Percentiles rank a stretch among this genome's conserved stretches.
Evolutionary conservation across 2,329 filamentous ascomycete genomes (phyloP).

Genomic region (Aureobasidium uvarum): DNA sequence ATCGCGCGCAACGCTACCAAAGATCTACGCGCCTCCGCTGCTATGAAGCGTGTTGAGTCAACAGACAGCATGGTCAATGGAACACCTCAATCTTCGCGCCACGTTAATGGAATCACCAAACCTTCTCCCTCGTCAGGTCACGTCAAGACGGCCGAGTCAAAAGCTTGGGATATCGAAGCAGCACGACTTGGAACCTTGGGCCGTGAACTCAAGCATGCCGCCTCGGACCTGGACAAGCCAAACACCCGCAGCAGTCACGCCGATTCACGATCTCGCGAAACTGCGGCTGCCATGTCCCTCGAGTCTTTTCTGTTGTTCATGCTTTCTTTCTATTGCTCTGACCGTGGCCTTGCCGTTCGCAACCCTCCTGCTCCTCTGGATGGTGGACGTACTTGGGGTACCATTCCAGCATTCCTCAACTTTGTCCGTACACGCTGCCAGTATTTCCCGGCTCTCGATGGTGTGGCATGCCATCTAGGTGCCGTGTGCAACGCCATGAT

Average conservation of each 20-base stretch:
- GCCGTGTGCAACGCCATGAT: conserved; percentile 44
- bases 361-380: conserved; percentile 32
- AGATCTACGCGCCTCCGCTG: conserved; percentile 33
- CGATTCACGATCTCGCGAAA: conserved; percentile 36
- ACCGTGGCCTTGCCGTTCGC: conserved; percentile 32
- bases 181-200: conserved; percentile 45
- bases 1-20: conserved; percentile 31
- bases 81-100: conserved; percentile 19
- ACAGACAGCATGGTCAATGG: conserved; percentile 24
- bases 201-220: conserved; percentile 49
- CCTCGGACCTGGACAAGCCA: conserved; percentile 32
- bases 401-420: conserved; percentile 33
- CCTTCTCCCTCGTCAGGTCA: conserved; percentile 32
- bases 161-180: conserved; percentile 42
- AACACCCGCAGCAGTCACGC: neutral
- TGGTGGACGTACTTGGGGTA: conserved; percentile 32
- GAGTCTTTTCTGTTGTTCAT: conserved; percentile 47
- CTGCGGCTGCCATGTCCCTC: conserved; percentile 44
- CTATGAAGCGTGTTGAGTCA: conserved; percentile 28
- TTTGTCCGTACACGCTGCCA: conserved; percentile 34
- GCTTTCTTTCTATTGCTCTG: conserved; percentile 38
- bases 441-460: conserved; percentile 40
- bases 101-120: conserved; percentile 27
- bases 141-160: conserved; percentile 36
- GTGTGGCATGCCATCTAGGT: conserved; percentile 44